Evolutionary conservation across 2,329 filamentous ascomycete species (phyloP).

Genomic region (Epichloe gansuensis): DNA sequence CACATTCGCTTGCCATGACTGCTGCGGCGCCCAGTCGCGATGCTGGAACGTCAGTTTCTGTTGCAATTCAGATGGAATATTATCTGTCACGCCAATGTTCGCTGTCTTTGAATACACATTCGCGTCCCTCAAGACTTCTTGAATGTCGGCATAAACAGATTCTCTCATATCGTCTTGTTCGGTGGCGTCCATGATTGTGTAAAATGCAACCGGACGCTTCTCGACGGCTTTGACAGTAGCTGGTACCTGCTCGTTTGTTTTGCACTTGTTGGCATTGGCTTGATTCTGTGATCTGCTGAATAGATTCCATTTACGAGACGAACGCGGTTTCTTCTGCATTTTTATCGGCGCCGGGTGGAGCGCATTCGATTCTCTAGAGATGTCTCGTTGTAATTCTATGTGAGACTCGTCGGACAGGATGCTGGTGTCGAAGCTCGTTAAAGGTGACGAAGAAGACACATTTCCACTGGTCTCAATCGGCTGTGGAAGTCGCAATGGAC

Average conservation of each 20-base stretch:
- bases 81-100: not conserved
- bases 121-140: conserved; percentile 38
- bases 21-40: not conserved
- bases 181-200: conserved; percentile 47
- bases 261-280: conserved; percentile 24
- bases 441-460: conserved; percentile 32
- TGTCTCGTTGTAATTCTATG: conserved; percentile 26
- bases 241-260: conserved; percentile 26
- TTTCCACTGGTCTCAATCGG: conserved; percentile 35
- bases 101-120: conserved; percentile 21
- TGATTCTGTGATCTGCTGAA: conserved; percentile 43
- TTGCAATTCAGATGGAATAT: not conserved
- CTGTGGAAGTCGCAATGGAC: conserved; percentile 35
- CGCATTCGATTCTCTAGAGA: conserved; percentile 17
- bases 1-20: not conserved
- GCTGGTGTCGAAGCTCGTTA: conserved; percentile 44
- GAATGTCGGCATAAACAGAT: conserved; percentile 25
- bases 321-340: conserved; percentile 39
- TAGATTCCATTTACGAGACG: conserved; percentile 50
- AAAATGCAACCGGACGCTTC: conserved; percentile 43
- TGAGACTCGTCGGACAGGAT: conserved; percentile 45
- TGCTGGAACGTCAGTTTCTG: not conserved
- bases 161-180: conserved; percentile 42
- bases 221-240: conserved; percentile 36
- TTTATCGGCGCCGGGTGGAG: conserved; percentile 33